phyloP scores from a whole-genome alignment of 106 monocot species.

The Agapanthus africanus region DNA sequence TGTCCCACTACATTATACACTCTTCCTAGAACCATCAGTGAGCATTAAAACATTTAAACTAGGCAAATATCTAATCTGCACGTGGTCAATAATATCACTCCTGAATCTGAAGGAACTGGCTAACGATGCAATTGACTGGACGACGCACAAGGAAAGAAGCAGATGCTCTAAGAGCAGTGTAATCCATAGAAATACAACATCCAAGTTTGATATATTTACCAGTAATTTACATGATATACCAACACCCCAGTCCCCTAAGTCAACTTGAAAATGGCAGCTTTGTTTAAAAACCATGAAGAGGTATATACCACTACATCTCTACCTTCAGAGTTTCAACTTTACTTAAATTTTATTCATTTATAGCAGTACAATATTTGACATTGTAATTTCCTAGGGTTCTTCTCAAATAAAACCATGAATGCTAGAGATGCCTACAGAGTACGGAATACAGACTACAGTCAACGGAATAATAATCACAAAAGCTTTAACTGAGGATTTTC shows the following conservation, averaged over 20 bases:
- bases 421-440: not conserved
- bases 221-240: too few species aligned
- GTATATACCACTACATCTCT: not conserved
- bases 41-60: not conserved
- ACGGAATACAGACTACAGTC: too few species aligned
- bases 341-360: not conserved
- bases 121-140: not conserved
- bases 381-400: not conserved
- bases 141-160: not conserved
- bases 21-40: constrained; percentile 2
- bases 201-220: too few species aligned
- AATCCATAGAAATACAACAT: too few species aligned
- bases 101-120: not conserved
- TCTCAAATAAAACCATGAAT: not conserved
- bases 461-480: too few species aligned
- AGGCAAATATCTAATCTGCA: not conserved
- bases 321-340: not conserved
- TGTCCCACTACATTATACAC: not conserved
- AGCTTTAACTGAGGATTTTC: too few species aligned
- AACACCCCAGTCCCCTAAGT: too few species aligned
- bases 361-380: not conserved
- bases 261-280: not conserved
- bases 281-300: not conserved
- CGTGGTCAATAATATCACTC: not conserved
- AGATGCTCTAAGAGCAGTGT: not conserved